Evolutionary conservation across 352 stramenopile genomes (phyloP).

Genomic region (Aphanomyces stellatus): DNA sequence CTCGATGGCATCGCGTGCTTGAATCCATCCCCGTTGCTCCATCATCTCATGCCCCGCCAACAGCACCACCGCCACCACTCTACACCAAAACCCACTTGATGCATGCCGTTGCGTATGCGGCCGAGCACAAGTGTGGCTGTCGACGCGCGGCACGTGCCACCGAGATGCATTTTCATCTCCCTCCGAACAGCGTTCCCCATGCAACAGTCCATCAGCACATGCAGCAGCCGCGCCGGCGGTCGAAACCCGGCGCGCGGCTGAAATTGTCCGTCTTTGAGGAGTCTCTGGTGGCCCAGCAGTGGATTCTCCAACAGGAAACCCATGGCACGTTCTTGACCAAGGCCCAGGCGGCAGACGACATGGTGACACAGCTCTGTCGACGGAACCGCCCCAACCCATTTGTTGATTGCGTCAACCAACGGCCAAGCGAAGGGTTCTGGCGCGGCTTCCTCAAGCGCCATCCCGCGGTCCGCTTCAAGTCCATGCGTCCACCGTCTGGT

Average conservation of each 20-base stretch:
- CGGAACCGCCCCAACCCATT: conserved; percentile 13
- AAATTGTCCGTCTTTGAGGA: conserved; percentile 16
- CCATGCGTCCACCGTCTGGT: background rate
- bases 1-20: conserved; percentile 9
- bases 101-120: conserved; percentile 3
- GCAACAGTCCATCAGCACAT: conserved; percentile 13
- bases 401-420: background rate
- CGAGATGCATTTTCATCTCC: background rate
- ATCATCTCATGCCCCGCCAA: background rate
- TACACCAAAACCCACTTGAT: conserved; percentile 6
- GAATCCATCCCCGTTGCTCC: background rate
- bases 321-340: conserved; percentile 5
- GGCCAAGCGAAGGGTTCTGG: conserved; percentile 17
- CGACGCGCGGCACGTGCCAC: background rate
- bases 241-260: background rate
- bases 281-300: conserved; percentile 6
- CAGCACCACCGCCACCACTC: background rate
- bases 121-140: background rate
- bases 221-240: background rate
- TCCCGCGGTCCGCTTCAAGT: background rate
- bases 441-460: conserved; percentile 12
- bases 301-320: conserved; percentile 13
- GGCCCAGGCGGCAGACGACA: background rate
- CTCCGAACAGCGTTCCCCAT: conserved; percentile 14
- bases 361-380: conserved; percentile 3